Evolutionary conservation across 768 basidiomycete species (phyloP).

Genomic region (Cystobasidium tubakii): DNA sequence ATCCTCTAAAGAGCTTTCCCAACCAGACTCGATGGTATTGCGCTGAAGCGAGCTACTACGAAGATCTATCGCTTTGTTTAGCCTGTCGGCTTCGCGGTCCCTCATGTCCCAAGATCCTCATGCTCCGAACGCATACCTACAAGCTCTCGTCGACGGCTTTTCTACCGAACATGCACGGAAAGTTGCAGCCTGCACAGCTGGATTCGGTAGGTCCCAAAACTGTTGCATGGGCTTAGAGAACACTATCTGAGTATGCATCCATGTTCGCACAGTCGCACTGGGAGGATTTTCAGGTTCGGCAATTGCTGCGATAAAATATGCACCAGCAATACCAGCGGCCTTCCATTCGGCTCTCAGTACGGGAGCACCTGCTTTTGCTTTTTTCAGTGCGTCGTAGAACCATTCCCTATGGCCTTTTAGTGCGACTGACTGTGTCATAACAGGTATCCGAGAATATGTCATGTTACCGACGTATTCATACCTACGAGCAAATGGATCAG

Average conservation of each 20-base stretch:
- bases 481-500: slow-evolving; percentile 28
- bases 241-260: background rate
- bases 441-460: slow-evolving; percentile 4
- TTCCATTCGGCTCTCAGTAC: slow-evolving; percentile 38
- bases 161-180: background rate
- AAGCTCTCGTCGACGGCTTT: background rate
- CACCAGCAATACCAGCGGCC: slow-evolving; percentile 44
- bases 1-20: background rate
- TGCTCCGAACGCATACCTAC: background rate
- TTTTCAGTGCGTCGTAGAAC: slow-evolving; percentile 41
- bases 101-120: background rate
- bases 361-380: slow-evolving; percentile 42
- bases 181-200: background rate
- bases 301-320: slow-evolving; percentile 36
- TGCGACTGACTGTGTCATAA: background rate
- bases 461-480: slow-evolving; percentile 15
- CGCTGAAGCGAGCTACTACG: no score
- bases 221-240: background rate
- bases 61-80: background rate
- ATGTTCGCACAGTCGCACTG: background rate
- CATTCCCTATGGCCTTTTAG: background rate
- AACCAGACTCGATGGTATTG: no score
- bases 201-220: background rate
- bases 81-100: background rate
- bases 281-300: slow-evolving; percentile 41